Conservation (phyloP, 371 early-diverging fungal species). For the Mucor saturninus region DNA sequence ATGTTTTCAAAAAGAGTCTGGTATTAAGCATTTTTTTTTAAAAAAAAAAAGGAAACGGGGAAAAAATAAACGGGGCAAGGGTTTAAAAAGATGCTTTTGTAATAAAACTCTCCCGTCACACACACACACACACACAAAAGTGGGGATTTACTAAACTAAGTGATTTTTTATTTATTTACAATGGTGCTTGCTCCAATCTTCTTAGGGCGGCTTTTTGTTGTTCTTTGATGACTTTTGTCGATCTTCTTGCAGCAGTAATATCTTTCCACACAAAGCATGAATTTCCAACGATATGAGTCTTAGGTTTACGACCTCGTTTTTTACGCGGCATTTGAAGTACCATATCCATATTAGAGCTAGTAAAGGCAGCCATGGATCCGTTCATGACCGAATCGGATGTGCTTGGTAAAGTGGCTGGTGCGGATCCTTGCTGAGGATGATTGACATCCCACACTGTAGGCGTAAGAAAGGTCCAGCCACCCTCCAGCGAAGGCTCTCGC, state of each 20-base stretch:
- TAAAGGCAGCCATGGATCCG: slow-evolving; percentile 46
- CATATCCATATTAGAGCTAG: slow-evolving; percentile 48
- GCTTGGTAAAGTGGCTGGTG: background rate
- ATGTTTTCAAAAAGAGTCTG: background rate
- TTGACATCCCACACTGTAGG: slow-evolving; percentile 53
- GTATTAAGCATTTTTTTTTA: background rate
- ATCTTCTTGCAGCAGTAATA: slow-evolving; percentile 12
- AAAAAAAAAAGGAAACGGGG: background rate
- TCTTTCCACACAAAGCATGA: slow-evolving; percentile 58
- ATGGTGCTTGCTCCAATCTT: background rate
- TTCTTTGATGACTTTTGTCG: slow-evolving; percentile 3
- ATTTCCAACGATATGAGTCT: slow-evolving; percentile 52
- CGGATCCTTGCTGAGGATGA: slow-evolving; percentile 7
- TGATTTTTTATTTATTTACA: background rate
- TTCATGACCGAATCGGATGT: slow-evolving; percentile 17
- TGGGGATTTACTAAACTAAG: background rate
- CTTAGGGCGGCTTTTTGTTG: slow-evolving; percentile 3
- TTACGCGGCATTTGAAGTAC: slow-evolving; percentile 46
- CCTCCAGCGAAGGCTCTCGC: slow-evolving; percentile 35
- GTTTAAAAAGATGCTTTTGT: too few relatives aligned
- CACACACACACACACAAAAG: background rate
- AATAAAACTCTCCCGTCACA: background rate
- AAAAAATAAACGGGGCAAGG: too few relatives aligned
- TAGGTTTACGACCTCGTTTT: slow-evolving; percentile 55
- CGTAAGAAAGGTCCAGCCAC: slow-evolving; percentile 52